Percentiles rank a stretch among this genome's conserved stretches.
Evolutionary conservation across 345 rosid species (phyloP).

Genomic region (Leavenworthia alabamica): DNA sequence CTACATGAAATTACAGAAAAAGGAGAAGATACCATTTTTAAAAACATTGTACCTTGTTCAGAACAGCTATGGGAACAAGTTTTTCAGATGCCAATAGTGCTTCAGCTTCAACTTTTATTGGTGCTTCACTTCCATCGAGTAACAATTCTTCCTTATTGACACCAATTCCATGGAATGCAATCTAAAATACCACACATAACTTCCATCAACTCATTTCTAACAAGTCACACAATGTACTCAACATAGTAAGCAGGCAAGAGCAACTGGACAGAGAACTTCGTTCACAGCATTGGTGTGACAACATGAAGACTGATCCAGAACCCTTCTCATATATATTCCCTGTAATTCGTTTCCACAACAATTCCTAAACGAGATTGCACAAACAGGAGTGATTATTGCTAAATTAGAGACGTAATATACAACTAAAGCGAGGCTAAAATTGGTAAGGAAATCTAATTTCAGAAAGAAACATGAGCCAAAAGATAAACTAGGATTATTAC

Average conservation of each 20-base stretch:
- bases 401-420: slow-evolving; percentile 4
- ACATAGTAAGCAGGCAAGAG: neutral
- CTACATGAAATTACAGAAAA: slow-evolving; percentile 14
- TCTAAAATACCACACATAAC: slow-evolving; percentile 35
- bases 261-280: too few species aligned
- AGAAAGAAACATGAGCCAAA: neutral
- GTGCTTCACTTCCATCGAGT: slow-evolving; percentile 98
- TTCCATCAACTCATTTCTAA: slow-evolving; percentile 11
- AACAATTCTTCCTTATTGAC: slow-evolving; percentile 65
- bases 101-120: slow-evolving; percentile 75
- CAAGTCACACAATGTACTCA: slow-evolving; percentile 2
- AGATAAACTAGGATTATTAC: neutral
- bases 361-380: neutral
- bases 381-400: neutral
- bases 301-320: neutral
- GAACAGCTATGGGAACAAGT: slow-evolving; percentile 63
- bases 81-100: slow-evolving; percentile 70
- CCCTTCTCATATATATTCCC: neutral
- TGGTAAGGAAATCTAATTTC: neutral
- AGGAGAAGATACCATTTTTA: neutral
- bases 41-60: slow-evolving; percentile 59
- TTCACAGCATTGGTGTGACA: too few species aligned
- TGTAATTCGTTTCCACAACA: neutral
- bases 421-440: slow-evolving; percentile 6
- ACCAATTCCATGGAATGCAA: slow-evolving; percentile 78